Evolutionary conservation across 495 filamentous ascomycete genomes (phyloP).

Genomic region (Saxophila tyrrhenica): DNA sequence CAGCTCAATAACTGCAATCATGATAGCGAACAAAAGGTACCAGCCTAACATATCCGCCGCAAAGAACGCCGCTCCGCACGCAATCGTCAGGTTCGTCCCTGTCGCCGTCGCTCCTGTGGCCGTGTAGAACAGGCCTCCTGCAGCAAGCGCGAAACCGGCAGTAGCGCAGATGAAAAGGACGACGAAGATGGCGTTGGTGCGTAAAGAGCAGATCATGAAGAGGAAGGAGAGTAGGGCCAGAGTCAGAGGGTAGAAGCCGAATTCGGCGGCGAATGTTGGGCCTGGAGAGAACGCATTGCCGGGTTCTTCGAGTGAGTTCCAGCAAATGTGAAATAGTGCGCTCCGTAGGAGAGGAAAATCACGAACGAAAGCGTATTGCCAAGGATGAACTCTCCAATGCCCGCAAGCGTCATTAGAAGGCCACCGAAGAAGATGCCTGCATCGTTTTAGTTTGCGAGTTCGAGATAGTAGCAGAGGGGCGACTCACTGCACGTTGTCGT

Average conservation of each 20-base stretch:
- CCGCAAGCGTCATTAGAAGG: constrained; percentile 50
- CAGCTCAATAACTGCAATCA: constrained; percentile 50
- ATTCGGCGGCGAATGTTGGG: constrained; percentile 22
- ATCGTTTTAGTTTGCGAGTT: too few species aligned
- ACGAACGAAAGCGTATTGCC: constrained; percentile 63
- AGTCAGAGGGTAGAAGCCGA: constrained; percentile 43
- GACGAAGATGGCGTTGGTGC: constrained; percentile 58
- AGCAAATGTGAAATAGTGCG: constrained; percentile 47
- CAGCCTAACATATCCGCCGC: constrained; percentile 39
- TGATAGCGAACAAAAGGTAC: constrained; percentile 53
- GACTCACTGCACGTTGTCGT: constrained; percentile 38
- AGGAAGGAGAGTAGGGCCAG: constrained; percentile 51
- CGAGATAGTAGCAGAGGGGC: too few species aligned
- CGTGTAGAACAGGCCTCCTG: constrained; percentile 42
- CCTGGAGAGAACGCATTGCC: constrained; percentile 12
- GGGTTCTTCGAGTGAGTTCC: constrained; percentile 7
- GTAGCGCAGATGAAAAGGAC: constrained; percentile 53
- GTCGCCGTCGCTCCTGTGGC: constrained; percentile 1
- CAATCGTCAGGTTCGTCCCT: not conserved
- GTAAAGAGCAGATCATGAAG: constrained; percentile 54
- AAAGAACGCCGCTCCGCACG: not conserved
- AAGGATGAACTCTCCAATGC: constrained; percentile 49
- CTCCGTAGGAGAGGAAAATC: constrained; percentile 46
- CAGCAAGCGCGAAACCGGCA: constrained; percentile 42
- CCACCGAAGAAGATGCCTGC: constrained; percentile 62